Evolutionary conservation across 106 monocot genomes (phyloP).

Genomic region (Phalaenopsis equestris): DNA sequence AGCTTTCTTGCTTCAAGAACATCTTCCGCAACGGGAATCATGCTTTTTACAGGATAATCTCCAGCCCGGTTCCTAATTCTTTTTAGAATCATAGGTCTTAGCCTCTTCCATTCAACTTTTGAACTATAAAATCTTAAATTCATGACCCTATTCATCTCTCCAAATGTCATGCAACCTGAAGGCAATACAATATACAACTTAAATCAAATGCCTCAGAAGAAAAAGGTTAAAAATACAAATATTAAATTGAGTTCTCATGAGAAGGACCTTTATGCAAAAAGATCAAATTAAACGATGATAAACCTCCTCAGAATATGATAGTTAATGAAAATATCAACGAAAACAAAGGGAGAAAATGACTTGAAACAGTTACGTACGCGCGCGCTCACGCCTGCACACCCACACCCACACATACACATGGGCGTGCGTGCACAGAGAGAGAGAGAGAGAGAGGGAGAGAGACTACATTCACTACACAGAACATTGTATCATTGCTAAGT

Average conservation of each 20-base stretch:
- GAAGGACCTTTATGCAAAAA: not conserved
- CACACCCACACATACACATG: too few relatives aligned
- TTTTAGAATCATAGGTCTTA: conserved; percentile 84
- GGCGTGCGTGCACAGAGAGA: too few relatives aligned
- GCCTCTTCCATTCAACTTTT: conserved; percentile 59
- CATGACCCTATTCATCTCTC: not conserved
- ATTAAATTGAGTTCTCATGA: not conserved
- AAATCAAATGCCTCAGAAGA: not conserved
- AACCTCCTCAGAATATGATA: not conserved
- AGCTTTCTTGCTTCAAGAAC: conserved; percentile 52
- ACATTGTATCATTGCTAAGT: too few relatives aligned
- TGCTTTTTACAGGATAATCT: conserved; percentile 57
- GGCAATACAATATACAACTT: not conserved
- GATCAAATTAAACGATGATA: not conserved
- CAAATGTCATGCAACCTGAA: conserved; percentile 2
- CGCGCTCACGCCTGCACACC: too few relatives aligned
- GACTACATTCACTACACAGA: too few relatives aligned
- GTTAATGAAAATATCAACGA: not conserved
- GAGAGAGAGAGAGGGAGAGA: too few relatives aligned
- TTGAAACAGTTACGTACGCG: too few relatives aligned
- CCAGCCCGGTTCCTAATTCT: conserved; percentile 73
- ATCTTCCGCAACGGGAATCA: conserved; percentile 71
- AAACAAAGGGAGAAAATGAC: too few relatives aligned
- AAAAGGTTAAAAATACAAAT: not conserved
- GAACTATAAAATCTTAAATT: conserved; percentile 44